These are phyloP conservation scores for Cotoneaster glaucophyllus DNA, from an alignment of 306 rosid genomes.

Conservation along the genomic window DNA sequence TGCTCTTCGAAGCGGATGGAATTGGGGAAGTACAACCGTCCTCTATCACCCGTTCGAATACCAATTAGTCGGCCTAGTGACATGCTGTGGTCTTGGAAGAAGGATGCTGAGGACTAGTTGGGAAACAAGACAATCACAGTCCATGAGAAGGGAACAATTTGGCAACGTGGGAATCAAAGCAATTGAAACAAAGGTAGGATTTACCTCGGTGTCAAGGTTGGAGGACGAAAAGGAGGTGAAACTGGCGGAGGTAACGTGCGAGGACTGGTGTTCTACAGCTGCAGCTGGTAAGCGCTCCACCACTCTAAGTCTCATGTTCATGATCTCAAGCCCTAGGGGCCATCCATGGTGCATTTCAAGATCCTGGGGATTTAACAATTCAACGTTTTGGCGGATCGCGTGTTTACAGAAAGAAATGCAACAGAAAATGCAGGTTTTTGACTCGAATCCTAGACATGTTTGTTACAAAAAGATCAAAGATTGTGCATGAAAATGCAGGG, in stretches of 20 bases:
- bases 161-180: background rate
- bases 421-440: background rate
- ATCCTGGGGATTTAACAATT: conserved; percentile 30
- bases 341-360: conserved; percentile 54
- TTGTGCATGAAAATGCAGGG: background rate
- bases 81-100: conserved; percentile 69
- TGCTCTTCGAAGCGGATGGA: conserved; percentile 32
- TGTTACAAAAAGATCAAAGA: background rate
- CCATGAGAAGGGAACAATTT: background rate
- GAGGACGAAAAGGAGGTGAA: conserved; percentile 81
- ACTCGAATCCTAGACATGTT: background rate
- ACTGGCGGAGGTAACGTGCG: conserved; percentile 48
- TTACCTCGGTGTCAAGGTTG: conserved; percentile 79
- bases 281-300: conserved; percentile 34
- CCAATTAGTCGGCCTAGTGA: conserved; percentile 75
- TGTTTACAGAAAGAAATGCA: background rate
- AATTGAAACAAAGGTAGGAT: background rate
- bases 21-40: conserved; percentile 34
- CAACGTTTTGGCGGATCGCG: background rate
- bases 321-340: conserved; percentile 76
- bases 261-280: conserved; percentile 20
- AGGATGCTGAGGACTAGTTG: conserved; percentile 64
- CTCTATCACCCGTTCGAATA: conserved; percentile 37
- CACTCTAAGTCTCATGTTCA: conserved; percentile 47
- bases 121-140: background rate